Conservation (phyloP, 768 basidiomycete genomes). For the Podaxis pistillaris region DNA sequence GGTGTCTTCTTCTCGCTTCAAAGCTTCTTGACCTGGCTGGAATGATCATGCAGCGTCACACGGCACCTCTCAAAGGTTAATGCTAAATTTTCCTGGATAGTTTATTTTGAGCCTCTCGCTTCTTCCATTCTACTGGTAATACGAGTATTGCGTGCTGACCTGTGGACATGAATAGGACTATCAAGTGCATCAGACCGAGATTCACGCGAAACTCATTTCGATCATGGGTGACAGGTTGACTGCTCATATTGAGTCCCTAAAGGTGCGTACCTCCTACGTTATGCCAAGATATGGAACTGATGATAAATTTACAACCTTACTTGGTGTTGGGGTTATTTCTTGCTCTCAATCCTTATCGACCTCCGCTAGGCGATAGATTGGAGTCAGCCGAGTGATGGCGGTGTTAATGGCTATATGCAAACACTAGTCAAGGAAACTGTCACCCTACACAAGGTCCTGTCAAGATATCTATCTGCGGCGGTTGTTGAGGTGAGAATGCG, state of each 20-base stretch:
- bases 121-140: not conserved
- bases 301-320: constrained; percentile 1
- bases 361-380: constrained; percentile 68
- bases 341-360: constrained; percentile 9
- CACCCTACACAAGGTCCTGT: constrained; percentile 92
- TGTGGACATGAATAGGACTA: constrained; percentile 62
- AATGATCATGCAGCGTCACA: not conserved
- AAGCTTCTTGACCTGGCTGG: not conserved
- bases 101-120: not conserved
- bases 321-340: constrained; percentile 7
- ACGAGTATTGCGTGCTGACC: not conserved
- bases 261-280: constrained; percentile 40
- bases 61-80: not conserved
- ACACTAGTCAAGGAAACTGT: constrained; percentile 92
- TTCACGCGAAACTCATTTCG: constrained; percentile 93
- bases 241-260: constrained; percentile 81
- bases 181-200: constrained; percentile 99
- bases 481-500: constrained; percentile 73
- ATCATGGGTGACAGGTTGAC: constrained; percentile 96
- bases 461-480: constrained; percentile 76
- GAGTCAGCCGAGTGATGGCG: constrained; percentile 58
- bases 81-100: not conserved
- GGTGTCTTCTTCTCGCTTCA: not conserved
- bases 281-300: constrained; percentile 6
- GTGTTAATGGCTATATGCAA: constrained; percentile 88